A percentile compares a stretch with the other conserved stretches of the same genome.
These are phyloP conservation scores for Xylaria sp. DNA, from an alignment of 2,329 filamentous ascomycete genomes.

Conservation along the genomic window DNA sequence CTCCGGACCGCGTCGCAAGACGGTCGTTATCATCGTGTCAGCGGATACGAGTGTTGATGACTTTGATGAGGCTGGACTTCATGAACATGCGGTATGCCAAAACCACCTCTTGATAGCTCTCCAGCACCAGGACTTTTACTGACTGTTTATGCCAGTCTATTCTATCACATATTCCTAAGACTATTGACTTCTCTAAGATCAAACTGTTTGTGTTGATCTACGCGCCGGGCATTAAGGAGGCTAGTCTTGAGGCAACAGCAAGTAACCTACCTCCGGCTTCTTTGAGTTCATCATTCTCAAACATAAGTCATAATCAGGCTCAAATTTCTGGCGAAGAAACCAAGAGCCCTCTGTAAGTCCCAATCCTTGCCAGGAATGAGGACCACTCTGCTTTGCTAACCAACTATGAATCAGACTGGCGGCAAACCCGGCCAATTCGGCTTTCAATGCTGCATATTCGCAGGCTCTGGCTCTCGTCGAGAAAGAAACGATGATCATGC, in stretches of 20 bases:
- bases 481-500: conserved; percentile 85
- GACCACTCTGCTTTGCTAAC: conserved; percentile 46
- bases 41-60: conserved; percentile 73
- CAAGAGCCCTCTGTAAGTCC: conserved; percentile 66
- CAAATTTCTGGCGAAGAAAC: conserved; percentile 73
- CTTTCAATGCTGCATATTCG: conserved; percentile 82
- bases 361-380: not conserved
- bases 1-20: conserved; percentile 69
- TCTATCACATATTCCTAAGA: conserved; percentile 85
- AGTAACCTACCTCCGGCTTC: conserved; percentile 70
- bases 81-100: conserved; percentile 81
- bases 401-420: conserved; percentile 57
- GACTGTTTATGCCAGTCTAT: conserved; percentile 69
- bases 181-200: conserved; percentile 76
- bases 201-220: conserved; percentile 92
- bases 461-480: conserved; percentile 84
- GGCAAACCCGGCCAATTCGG: conserved; percentile 62
- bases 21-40: conserved; percentile 88
- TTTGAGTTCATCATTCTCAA: conserved; percentile 84
- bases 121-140: conserved; percentile 11
- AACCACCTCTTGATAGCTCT: not conserved
- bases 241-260: conserved; percentile 60
- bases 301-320: conserved; percentile 80
- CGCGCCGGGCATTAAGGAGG: conserved; percentile 80
- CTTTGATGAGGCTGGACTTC: conserved; percentile 68